Conservation (phyloP, 768 basidiomycete genomes). For the Psilocybe tampanensis region DNA sequence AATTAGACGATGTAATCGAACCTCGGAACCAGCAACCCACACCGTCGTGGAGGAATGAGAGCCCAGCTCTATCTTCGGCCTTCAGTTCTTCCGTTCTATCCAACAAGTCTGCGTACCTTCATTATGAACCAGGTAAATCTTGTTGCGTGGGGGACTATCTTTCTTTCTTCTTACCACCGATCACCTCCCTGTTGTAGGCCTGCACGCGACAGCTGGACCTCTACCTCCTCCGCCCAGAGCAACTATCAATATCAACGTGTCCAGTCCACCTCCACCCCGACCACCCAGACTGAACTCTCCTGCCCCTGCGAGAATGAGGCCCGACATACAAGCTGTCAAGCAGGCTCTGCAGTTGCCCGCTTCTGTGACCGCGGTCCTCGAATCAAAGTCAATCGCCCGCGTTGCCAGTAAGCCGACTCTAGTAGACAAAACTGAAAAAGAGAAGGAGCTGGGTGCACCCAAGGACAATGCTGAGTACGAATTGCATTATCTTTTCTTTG, state of each 20-base stretch:
- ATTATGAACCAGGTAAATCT: slow-evolving; percentile 61
- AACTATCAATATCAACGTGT: slow-evolving; percentile 46
- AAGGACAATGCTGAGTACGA: slow-evolving; percentile 10
- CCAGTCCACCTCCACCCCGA: slow-evolving; percentile 55
- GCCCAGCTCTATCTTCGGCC: slow-evolving; percentile 15
- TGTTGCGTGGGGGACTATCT: background rate
- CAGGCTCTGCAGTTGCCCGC: slow-evolving; percentile 62
- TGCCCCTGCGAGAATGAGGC: slow-evolving; percentile 38
- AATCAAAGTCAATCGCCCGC: slow-evolving; percentile 28
- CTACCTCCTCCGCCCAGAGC: slow-evolving; percentile 71
- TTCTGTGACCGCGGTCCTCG: slow-evolving; percentile 52
- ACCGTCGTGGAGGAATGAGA: slow-evolving; percentile 22
- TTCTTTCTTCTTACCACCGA: slow-evolving; percentile 1
- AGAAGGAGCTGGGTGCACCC: background rate
- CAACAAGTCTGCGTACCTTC: slow-evolving; percentile 42
- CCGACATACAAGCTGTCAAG: slow-evolving; percentile 59
- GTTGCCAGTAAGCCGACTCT: slow-evolving; percentile 15
- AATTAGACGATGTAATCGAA: slow-evolving; percentile 31
- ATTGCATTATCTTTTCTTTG: background rate
- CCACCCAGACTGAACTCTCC: slow-evolving; percentile 68
- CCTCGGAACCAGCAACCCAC: slow-evolving; percentile 16
- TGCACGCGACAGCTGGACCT: slow-evolving; percentile 74
- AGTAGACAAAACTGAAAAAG: slow-evolving; percentile 1
- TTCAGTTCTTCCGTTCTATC: slow-evolving; percentile 27
- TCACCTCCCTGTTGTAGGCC: slow-evolving; percentile 29